Evolutionary conservation across 225 moss, liverwort and hornwort genomes (phyloP), one percentile per base, ranked within the genome.

Genomic region (Lunularia cruciata): DNA sequence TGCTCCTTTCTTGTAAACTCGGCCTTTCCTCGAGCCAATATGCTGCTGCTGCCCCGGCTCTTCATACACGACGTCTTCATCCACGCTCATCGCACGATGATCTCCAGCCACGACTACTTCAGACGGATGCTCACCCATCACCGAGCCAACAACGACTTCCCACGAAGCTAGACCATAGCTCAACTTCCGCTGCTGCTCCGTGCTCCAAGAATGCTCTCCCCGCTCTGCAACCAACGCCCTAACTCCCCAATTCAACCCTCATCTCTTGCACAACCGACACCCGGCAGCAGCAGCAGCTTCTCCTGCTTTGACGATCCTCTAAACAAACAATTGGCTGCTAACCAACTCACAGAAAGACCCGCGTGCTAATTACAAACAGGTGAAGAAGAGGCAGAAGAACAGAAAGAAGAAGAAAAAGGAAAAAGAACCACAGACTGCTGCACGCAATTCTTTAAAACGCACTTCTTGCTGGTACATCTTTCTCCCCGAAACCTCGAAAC

Each of bases 1-100:
- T 33, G 83, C 85, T 63, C 91, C 87, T 71, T 92, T 89, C 75
- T 85, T 89, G 45, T 92, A 89, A 30, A 82, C 72, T 0, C 91
- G 83, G 28, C 86, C 90, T 62, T 80, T 77, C 42, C 86, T 80
- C 0, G 77, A 64, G 14, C 84, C 83, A n/a, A n/a, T n/a, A n/a
- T n/a, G n/a, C 35, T 11, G n/a, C 8, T 25, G 26, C 13, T 25
- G 25, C 56, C 78, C 82, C 10, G 80, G 85, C 56, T 69, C 80
- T 52, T 82, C 85, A 27, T 77, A 81, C 56, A 87, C 81, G 38
- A 83, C 86, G 18, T 83, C 85, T 32, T 67, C 58, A 34, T 74
- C 66, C 14, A 74, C 66, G 19, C 58, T 74, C 74, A 74, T 74
- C 15, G 48, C 58, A 13, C 49, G 73, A 16, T 65, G 65, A 23